Evolutionary conservation across 2,329 filamentous ascomycete species (phyloP).

Genomic region (Paracoccidioides brasiliensis): DNA sequence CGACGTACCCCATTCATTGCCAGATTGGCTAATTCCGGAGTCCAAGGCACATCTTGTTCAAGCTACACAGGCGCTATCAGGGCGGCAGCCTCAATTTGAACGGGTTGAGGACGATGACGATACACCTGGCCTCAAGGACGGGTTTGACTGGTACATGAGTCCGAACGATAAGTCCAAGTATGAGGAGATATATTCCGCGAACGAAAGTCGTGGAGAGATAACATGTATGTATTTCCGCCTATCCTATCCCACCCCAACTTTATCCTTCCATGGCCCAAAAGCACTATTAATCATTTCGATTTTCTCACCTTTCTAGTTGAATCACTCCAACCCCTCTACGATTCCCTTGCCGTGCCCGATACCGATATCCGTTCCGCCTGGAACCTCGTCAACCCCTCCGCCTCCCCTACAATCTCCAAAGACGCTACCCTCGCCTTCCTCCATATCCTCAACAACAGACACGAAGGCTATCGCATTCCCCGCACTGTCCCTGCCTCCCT

Average conservation of each 20-base stretch:
- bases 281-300: constrained; percentile 13
- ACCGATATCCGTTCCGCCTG: constrained; percentile 81
- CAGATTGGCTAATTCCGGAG: constrained; percentile 95
- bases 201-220: constrained; percentile 73
- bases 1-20: constrained; percentile 73
- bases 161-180: constrained; percentile 85
- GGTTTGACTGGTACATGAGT: constrained; percentile 99
- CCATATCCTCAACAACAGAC: constrained; percentile 90
- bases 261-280: background rate
- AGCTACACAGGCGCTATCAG: constrained; percentile 64
- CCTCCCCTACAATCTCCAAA: constrained; percentile 72
- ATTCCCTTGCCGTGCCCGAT: constrained; percentile 51
- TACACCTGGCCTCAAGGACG: constrained; percentile 74
- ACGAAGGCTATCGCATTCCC: constrained; percentile 90
- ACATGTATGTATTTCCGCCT: constrained; percentile 44
- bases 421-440: constrained; percentile 89
- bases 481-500: constrained; percentile 84
- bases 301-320: constrained; percentile 42
- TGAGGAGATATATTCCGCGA: constrained; percentile 92
- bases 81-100: constrained; percentile 71
- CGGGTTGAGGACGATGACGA: constrained; percentile 67
- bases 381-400: constrained; percentile 94
- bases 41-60: constrained; percentile 85
- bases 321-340: constrained; percentile 71
- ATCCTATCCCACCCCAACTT: background rate